Evolutionary conservation across 371 early-diverging fungal genomes (phyloP).

Genomic region (Dinochytrium kinnereticum): DNA sequence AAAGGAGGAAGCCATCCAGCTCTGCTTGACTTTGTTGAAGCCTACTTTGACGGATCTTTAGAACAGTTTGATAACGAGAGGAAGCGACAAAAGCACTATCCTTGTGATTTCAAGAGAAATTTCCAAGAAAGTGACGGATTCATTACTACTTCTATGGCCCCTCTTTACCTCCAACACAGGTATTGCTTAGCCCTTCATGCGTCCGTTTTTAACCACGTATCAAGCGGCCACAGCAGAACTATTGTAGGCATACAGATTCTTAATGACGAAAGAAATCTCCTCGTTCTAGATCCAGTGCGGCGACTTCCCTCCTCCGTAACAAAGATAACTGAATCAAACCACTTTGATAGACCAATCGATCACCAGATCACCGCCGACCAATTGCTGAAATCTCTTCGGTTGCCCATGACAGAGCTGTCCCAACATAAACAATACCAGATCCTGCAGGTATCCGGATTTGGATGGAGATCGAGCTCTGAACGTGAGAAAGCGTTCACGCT

Average conservation of each 20-base stretch:
- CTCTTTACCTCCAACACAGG: slow-evolving; percentile 78
- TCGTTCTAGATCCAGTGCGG: slow-evolving; percentile 70
- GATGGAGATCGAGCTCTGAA: background rate
- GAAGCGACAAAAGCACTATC: background rate
- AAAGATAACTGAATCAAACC: too few species aligned
- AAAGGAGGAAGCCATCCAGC: slow-evolving; percentile 59
- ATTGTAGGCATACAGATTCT: slow-evolving; percentile 70
- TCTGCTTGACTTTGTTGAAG: slow-evolving; percentile 62
- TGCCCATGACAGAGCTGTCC: background rate
- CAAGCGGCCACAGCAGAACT: slow-evolving; percentile 71
- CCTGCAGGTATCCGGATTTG: background rate
- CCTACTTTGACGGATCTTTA: slow-evolving; percentile 55
- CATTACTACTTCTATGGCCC: slow-evolving; percentile 62
- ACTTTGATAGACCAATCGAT: too few species aligned
- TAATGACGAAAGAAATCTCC: slow-evolving; percentile 55
- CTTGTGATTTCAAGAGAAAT: slow-evolving; percentile 11
- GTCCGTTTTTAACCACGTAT: background rate
- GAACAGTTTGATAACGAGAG: background rate
- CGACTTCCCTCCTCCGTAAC: too few species aligned
- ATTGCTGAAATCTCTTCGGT: background rate
- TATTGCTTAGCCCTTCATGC: too few species aligned
- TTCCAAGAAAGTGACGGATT: background rate
- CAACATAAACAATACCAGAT: slow-evolving; percentile 9
- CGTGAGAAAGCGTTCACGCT: too few species aligned
- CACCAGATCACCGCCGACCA: too few species aligned